Conservation (phyloP, 768 basidiomycete genomes). For the Lactifluus rugatus region DNA sequence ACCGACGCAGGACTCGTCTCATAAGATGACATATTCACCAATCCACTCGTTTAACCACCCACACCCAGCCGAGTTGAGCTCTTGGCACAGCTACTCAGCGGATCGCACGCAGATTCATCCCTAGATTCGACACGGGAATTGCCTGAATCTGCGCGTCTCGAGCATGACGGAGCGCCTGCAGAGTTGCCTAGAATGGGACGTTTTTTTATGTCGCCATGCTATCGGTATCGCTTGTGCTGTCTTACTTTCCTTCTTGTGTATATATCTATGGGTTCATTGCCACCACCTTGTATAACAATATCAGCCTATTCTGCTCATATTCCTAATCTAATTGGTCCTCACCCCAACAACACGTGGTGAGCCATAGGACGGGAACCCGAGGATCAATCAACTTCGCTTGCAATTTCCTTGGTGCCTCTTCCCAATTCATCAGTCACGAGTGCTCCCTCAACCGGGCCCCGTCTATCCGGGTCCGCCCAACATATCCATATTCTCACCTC, state of each 20-base stretch:
- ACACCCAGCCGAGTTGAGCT: constrained; percentile 37
- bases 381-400: constrained; percentile 9
- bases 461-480: neutral
- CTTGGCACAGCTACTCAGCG: constrained; percentile 57
- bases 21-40: constrained; percentile 15
- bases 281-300: constrained; percentile 17
- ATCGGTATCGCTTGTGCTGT: constrained; percentile 7
- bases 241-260: constrained; percentile 10
- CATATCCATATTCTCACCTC: neutral
- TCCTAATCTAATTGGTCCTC: neutral
- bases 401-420: neutral
- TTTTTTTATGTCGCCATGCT: constrained; percentile 9
- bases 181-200: constrained; percentile 16
- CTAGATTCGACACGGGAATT: constrained; percentile 27
- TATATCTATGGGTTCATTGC: constrained; percentile 12
- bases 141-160: constrained; percentile 12
- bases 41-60: constrained; percentile 20
- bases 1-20: constrained; percentile 19
- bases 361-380: constrained; percentile 1
- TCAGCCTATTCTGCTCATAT: constrained; percentile 13
- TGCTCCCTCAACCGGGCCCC: neutral
- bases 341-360: neutral
- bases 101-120: constrained; percentile 55
- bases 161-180: constrained; percentile 16
- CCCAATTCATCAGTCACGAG: neutral